phyloP scores from a whole-genome alignment of 345 rosid genomes.

The Corchorus capsularis region DNA sequence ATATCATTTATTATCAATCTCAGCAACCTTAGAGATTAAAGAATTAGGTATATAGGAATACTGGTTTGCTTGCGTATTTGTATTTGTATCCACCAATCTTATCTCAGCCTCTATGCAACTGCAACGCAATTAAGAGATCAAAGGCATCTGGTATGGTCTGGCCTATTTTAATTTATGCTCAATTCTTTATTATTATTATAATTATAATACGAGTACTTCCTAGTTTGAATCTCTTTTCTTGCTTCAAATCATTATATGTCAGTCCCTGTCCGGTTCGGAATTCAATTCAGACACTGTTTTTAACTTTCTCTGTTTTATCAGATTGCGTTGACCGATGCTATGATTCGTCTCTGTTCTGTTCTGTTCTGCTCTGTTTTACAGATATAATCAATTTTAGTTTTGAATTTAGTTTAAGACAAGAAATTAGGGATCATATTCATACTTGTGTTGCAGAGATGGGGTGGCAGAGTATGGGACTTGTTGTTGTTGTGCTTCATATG shows the following conservation, averaged over 20 bases:
- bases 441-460: background rate
- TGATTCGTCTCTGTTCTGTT: background rate
- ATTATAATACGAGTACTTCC: too few relatives aligned
- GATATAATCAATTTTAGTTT: background rate
- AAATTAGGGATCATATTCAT: background rate
- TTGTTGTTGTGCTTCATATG: constrained; percentile 19
- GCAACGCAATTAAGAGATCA: background rate
- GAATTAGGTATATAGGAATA: too few relatives aligned
- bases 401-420: background rate
- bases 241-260: too few relatives aligned
- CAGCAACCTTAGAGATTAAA: too few relatives aligned
- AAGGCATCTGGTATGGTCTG: background rate
- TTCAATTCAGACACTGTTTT: too few relatives aligned
- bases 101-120: background rate
- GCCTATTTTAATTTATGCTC: background rate
- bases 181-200: background rate
- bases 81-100: background rate
- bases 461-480: background rate
- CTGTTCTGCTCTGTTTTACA: background rate
- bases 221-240: too few relatives aligned
- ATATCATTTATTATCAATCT: too few relatives aligned
- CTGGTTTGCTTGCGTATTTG: background rate
- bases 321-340: background rate
- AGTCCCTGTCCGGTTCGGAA: too few relatives aligned
- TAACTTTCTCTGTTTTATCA: too few relatives aligned